Evolutionary conservation across 768 basidiomycete species (phyloP).

Genomic region (Brasilioporus rufonigricans): DNA sequence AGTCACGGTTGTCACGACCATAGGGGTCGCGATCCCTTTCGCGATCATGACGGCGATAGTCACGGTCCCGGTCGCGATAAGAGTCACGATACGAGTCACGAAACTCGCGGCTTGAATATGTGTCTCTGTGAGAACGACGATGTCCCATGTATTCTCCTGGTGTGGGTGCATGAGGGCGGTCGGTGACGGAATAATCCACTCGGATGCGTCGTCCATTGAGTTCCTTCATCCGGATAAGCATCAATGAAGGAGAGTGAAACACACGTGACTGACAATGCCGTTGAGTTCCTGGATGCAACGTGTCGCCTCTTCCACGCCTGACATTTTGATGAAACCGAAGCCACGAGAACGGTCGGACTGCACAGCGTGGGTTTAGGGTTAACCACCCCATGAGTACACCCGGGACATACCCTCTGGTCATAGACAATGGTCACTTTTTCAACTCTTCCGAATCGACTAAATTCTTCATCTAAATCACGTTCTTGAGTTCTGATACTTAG

Average conservation of each 20-base stretch:
- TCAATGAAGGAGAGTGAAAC: background rate
- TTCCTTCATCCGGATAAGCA: conserved; percentile 49
- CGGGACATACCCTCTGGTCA: conserved; percentile 78
- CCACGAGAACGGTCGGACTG: conserved; percentile 95
- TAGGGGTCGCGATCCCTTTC: conserved; percentile 60
- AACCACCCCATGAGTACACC: background rate
- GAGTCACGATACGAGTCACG: conserved; percentile 46
- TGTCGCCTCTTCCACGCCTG: conserved; percentile 80
- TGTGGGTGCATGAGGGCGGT: conserved; percentile 91
- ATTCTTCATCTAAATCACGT: conserved; percentile 92
- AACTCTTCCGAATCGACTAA: conserved; percentile 82
- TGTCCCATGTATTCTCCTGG: conserved; percentile 99
- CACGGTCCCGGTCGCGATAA: conserved; percentile 47
- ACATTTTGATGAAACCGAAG: conserved; percentile 97
- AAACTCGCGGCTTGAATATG: conserved; percentile 42
- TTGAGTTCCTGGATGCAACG: conserved; percentile 89
- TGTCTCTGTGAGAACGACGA: conserved; percentile 56
- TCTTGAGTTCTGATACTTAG: conserved; percentile 93
- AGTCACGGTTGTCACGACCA: conserved; percentile 69
- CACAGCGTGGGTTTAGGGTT: conserved; percentile 21
- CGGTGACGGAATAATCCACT: conserved; percentile 95
- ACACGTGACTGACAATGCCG: conserved; percentile 65
- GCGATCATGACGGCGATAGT: conserved; percentile 38
- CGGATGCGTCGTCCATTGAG: conserved; percentile 95
- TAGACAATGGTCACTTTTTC: conserved; percentile 97